Percentiles rank a stretch among this genome's conserved stretches.
Evolutionary conservation across 2,329 filamentous ascomycete species (phyloP).

Genomic region (Botrytis galanthina): DNA sequence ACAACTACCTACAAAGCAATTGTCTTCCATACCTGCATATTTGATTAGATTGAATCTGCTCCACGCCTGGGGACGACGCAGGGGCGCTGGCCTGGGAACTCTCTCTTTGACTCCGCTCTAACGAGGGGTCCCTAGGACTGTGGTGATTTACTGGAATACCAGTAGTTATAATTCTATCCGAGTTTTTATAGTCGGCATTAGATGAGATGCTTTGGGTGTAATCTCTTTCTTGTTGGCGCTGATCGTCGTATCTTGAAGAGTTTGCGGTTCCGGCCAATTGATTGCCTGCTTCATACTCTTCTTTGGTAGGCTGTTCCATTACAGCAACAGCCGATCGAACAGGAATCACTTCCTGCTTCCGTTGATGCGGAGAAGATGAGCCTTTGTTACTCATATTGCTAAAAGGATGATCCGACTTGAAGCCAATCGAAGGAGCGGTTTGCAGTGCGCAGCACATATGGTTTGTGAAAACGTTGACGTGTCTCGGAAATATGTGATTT

Average conservation of each 20-base stretch:
- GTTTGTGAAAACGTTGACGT: neutral
- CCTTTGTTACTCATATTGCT: conserved; percentile 30
- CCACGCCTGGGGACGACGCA: conserved; percentile 16
- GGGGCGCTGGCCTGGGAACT: conserved; percentile 20
- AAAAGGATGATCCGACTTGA: conserved; percentile 34
- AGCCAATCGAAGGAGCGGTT: conserved; percentile 31
- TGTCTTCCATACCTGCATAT: conserved; percentile 64
- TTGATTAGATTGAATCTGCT: conserved; percentile 53
- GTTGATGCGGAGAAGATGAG: conserved; percentile 25
- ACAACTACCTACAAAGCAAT: neutral
- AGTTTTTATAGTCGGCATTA: conserved; percentile 24
- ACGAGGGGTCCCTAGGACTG: conserved; percentile 27
- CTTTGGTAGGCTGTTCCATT: conserved; percentile 29
- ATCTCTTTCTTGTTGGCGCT: conserved; percentile 21
- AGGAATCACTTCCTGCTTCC: conserved; percentile 29
- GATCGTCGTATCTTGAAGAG: conserved; percentile 19
- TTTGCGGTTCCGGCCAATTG: conserved; percentile 31
- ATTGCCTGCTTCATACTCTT: conserved; percentile 33
- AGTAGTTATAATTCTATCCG: conserved; percentile 25
- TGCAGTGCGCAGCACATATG: conserved; percentile 33
- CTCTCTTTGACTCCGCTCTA: conserved; percentile 29
- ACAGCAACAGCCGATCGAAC: conserved; percentile 27
- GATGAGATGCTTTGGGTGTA: conserved; percentile 25
- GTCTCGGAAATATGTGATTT: neutral
- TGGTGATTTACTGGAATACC: conserved; percentile 22